A percentile compares a stretch with the other conserved stretches of the same genome.
Evolutionary conservation across 495 filamentous ascomycete genomes (phyloP).

Genomic region (Penicillium turbatum): DNA sequence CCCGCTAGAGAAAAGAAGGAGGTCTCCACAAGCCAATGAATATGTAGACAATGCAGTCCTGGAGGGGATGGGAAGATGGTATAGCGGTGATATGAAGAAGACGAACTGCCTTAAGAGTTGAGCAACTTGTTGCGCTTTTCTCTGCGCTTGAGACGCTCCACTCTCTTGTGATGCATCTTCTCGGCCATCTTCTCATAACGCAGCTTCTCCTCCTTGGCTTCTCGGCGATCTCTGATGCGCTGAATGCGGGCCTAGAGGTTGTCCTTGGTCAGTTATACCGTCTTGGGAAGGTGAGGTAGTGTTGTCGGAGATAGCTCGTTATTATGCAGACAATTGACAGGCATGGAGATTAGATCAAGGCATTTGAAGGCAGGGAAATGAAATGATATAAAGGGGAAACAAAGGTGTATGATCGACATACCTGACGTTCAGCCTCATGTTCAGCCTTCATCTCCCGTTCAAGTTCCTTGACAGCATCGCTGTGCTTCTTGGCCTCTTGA

Average conservation of each 20-base stretch:
- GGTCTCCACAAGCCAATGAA: slow-evolving; percentile 3
- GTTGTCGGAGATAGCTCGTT: not conserved
- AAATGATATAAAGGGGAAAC: not conserved
- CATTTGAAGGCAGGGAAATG: not conserved
- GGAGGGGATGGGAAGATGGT: not conserved
- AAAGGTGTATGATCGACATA: slow-evolving; percentile 32
- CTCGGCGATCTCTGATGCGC: slow-evolving; percentile 75
- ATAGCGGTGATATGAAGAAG: slow-evolving; percentile 4
- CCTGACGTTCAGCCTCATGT: slow-evolving; percentile 83
- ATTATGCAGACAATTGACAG: slow-evolving; percentile 4
- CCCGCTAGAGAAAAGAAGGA: not conserved
- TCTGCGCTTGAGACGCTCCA: slow-evolving; percentile 86
- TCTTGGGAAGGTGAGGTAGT: slow-evolving; percentile 1
- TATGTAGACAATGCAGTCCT: slow-evolving; percentile 15
- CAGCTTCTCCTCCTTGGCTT: slow-evolving; percentile 86
- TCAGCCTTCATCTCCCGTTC: slow-evolving; percentile 96
- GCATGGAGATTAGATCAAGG: not conserved
- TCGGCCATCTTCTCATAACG: slow-evolving; percentile 92
- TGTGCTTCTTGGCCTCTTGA: slow-evolving; percentile 55
- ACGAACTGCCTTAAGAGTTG: slow-evolving; percentile 63
- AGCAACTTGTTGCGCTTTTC: slow-evolving; percentile 97
- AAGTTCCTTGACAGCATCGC: slow-evolving; percentile 73
- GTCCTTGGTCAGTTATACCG: slow-evolving; percentile 7
- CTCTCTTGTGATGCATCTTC: slow-evolving; percentile 94
- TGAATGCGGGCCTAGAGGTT: slow-evolving; percentile 61